Base-by-base conservation (phyloP, 495 filamentous ascomycete genomes). In the Cercophora sp. region DNA sequence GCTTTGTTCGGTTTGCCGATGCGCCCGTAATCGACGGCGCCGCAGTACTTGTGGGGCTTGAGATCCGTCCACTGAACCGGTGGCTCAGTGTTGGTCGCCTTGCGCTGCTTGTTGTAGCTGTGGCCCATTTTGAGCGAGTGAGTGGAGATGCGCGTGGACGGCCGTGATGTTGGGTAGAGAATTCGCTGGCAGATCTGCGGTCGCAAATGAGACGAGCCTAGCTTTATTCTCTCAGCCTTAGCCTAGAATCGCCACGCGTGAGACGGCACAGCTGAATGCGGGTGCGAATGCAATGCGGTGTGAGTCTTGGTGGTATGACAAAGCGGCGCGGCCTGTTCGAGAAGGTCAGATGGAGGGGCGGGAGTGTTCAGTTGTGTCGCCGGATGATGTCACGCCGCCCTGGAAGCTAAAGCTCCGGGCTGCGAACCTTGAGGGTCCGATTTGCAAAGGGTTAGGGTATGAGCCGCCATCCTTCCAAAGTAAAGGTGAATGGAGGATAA, bases 41-140 rank as follows among this genome's bases (percentile, higher is more conserved):
- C 58, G 55, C 64, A 67, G 43, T 65, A 67, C 48, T 67, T 67
- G 57, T 67, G 64, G 0, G 40, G 24, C 11, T 52, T 29, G 19
- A 55, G 4, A 15, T 62, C 61, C 1, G 39, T 54, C 64, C 64
- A 67, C 24, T 64, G 55, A 49, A 20, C 0, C 3, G 59, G 61
- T n/a, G 50, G 9, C 34, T 55, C 50, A 19, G 37, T 41, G 27
- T 52, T 56, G 10, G 62, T 51, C 10, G 56, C 50, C 27, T 34
- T 53, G 35, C 16, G 16, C 11, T 27, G 23, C 35, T 61, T 61
- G 54, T 54, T 46, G 54, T 60, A 65, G 24, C 39, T 48, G 45
- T 48, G 53, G 35, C 60, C 57, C 62, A 65, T 63, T 35, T 9
- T 60, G 53, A 18, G n/a, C n/a, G n/a, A n/a, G n/a, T n/a, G n/a